phyloP scores from a whole-genome alignment of 805 yeast species.

The Sugiyamaella smithiae region DNA sequence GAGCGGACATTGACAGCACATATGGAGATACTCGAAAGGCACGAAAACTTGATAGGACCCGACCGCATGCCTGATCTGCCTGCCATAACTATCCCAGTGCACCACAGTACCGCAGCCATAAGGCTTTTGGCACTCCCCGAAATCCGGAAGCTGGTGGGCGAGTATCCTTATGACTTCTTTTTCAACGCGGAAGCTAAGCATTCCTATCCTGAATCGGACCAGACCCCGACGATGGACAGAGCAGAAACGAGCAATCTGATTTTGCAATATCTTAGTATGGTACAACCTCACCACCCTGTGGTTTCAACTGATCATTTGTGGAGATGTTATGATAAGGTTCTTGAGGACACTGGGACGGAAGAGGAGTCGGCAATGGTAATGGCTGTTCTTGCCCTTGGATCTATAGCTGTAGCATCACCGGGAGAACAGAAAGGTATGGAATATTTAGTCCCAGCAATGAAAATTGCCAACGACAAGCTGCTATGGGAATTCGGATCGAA shows the following conservation, averaged over 20 bases:
- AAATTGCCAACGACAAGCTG: not conserved
- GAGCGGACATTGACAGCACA: not conserved
- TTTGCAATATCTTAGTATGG: slow-evolving; percentile 4
- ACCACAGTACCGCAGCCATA: slow-evolving; percentile 15
- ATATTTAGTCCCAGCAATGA: slow-evolving; percentile 4
- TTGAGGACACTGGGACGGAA: not conserved
- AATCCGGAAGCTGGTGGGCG: slow-evolving; percentile 9
- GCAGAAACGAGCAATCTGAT: not conserved
- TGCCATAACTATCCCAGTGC: slow-evolving; percentile 15
- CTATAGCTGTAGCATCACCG: slow-evolving; percentile 1
- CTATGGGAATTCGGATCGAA: slow-evolving; percentile 13
- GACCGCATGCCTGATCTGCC: not conserved
- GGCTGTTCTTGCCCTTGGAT: slow-evolving; percentile 13
- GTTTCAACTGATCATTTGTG: not conserved
- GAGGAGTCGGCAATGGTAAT: slow-evolving; percentile 10
- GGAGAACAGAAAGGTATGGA: slow-evolving; percentile 2
- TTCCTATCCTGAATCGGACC: not conserved
- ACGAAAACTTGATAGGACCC: not conserved
- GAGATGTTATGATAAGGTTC: slow-evolving; percentile 1
- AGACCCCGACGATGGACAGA: not conserved
- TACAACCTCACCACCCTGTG: slow-evolving; percentile 12
- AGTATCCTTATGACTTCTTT: slow-evolving; percentile 13
- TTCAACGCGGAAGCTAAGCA: slow-evolving; percentile 10
- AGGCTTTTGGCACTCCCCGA: slow-evolving; percentile 7
- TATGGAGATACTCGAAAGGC: not conserved